Conservation (phyloP, 2,329 filamentous ascomycete species). For the Rachicladosporium sp. region DNA sequence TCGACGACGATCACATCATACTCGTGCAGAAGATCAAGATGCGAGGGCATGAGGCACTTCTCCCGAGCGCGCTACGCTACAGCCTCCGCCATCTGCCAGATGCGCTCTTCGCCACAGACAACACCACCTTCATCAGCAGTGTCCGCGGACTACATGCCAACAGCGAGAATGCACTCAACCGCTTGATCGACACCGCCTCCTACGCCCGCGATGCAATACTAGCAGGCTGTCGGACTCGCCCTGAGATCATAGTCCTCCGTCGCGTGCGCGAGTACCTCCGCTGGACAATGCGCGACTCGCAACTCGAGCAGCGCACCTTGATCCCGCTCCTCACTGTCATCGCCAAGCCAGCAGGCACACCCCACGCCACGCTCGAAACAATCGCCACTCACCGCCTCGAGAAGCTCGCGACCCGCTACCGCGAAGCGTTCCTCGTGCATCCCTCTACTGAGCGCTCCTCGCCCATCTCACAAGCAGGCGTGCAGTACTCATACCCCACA, state of each 20-base stretch:
- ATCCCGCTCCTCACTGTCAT: constrained; percentile 36
- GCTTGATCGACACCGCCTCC: constrained; percentile 39
- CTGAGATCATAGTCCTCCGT: constrained; percentile 13
- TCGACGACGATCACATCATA: constrained; percentile 39
- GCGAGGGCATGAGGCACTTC: constrained; percentile 44
- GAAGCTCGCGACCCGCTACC: constrained; percentile 31
- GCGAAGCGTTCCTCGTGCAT: constrained; percentile 22
- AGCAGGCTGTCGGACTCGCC: constrained; percentile 3
- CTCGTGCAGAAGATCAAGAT: constrained; percentile 42
- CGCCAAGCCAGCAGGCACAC: constrained; percentile 27
- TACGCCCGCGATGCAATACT: constrained; percentile 38
- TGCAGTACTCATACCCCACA: constrained; percentile 16
- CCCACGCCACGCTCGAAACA: constrained; percentile 28
- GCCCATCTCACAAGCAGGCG: constrained; percentile 8
- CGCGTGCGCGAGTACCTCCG: constrained; percentile 35
- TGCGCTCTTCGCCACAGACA: constrained; percentile 36
- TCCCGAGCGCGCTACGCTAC: constrained; percentile 39
- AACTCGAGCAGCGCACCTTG: constrained; percentile 22
- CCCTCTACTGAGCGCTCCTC: constrained; percentile 17
- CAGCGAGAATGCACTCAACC: constrained; percentile 39
- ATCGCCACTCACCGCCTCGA: constrained; percentile 30
- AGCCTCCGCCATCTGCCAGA: constrained; percentile 44
- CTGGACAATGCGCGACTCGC: constrained; percentile 42
- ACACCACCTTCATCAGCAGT: constrained; percentile 35
- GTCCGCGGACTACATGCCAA: constrained; percentile 32